phyloP scores from a whole-genome alignment of 2,329 filamentous ascomycete species.

The Nigrospora sphaerica region DNA sequence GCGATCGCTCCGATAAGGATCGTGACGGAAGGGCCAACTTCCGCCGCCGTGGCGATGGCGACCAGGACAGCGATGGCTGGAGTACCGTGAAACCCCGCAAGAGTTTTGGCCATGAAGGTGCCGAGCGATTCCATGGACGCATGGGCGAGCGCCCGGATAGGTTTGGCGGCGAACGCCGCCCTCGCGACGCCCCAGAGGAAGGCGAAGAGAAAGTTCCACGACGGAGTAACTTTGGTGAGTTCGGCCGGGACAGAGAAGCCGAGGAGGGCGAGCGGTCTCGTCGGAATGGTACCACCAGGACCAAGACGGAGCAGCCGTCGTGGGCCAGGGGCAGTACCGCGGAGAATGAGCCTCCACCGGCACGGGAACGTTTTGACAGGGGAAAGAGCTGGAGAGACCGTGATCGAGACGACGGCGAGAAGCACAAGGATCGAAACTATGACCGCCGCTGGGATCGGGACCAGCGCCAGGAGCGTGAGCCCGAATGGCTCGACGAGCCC shows the following conservation, averaged over 20 bases:
- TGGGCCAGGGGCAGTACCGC: conserved; percentile 62
- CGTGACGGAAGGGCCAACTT: conserved; percentile 41
- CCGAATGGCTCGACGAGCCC: conserved; percentile 82
- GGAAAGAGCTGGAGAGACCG: conserved; percentile 57
- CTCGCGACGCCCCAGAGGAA: conserved; percentile 34
- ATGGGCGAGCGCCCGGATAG: conserved; percentile 47
- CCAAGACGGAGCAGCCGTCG: conserved; percentile 56
- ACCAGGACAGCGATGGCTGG: conserved; percentile 65
- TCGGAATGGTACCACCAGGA: conserved; percentile 59
- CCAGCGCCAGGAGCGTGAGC: conserved; percentile 63
- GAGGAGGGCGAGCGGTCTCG: conserved; percentile 49
- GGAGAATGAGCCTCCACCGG: conserved; percentile 22
- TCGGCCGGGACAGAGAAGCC: conserved; percentile 35
- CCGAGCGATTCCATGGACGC: conserved; percentile 61
- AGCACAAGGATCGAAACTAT: conserved; percentile 24
- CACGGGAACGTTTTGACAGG: conserved; percentile 49
- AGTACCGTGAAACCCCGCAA: conserved; percentile 67
- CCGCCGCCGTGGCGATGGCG: conserved; percentile 46
- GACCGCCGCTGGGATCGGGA: conserved; percentile 47
- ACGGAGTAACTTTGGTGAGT: conserved; percentile 42
- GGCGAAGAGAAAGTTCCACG: conserved; percentile 45
- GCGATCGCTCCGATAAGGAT: conserved; percentile 35
- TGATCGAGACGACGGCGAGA: conserved; percentile 26
- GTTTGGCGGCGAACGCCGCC: conserved; percentile 27
- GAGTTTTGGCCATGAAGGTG: conserved; percentile 65